Percentiles rank a stretch among this genome's conserved stretches.
phyloP scores from a whole-genome alignment of 2,329 filamentous ascomycete genomes.

The Neopestalotiopsis rosae region DNA sequence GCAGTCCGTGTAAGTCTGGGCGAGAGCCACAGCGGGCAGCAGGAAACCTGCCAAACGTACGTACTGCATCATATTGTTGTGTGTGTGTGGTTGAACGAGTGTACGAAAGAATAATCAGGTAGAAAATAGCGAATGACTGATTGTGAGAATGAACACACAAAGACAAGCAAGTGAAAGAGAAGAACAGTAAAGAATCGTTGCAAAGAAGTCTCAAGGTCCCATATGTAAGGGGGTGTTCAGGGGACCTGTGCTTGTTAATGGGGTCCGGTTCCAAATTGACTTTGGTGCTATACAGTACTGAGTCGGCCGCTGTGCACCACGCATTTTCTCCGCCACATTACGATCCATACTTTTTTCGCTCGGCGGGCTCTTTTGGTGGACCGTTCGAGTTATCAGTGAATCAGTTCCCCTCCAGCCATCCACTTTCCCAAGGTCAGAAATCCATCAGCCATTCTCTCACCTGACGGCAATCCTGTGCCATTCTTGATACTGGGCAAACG shows the following conservation, averaged over 20 bases:
- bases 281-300: not conserved
- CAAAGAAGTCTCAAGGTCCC: not conserved
- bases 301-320: not conserved
- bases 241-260: not conserved
- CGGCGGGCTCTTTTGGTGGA: conserved; percentile 5
- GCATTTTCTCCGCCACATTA: not conserved
- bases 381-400: not conserved
- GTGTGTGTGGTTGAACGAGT: conserved; percentile 2
- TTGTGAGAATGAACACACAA: not conserved
- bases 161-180: conserved; percentile 1
- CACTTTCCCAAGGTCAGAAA: not conserved
- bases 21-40: conserved; percentile 18
- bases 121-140: conserved; percentile 9
- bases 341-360: conserved; percentile 4
- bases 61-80: conserved; percentile 10
- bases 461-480: not conserved
- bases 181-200: not conserved
- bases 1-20: conserved; percentile 20
- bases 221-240: conserved; percentile 10
- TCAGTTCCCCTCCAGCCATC: not conserved
- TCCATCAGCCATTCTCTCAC: not conserved
- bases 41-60: conserved; percentile 10
- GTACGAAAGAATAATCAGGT: not conserved
- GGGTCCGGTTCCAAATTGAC: not conserved
- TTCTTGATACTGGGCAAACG: conserved; percentile 3